phyloP scores from a whole-genome alignment of 192 early-diverging fungal species.

The Entomortierella parvispora region DNA sequence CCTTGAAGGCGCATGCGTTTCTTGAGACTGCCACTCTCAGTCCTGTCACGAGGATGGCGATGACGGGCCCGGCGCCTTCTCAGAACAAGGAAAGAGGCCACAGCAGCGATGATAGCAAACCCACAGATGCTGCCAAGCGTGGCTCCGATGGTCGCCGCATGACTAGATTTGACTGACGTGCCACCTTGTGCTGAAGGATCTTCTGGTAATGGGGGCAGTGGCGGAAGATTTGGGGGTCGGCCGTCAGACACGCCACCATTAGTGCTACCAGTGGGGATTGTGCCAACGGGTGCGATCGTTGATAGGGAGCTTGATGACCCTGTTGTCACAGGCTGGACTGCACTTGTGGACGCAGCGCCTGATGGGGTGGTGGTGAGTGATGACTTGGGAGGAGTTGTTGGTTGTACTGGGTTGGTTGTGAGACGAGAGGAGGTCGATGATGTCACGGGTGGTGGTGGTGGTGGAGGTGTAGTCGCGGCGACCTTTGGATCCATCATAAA shows the following conservation, averaged over 20 bases:
- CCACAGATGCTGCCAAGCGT: constrained; percentile 20
- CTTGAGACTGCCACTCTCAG: background rate
- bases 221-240: constrained; percentile 13
- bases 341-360: background rate
- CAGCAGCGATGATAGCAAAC: constrained; percentile 5
- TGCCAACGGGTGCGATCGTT: no score
- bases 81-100: constrained; percentile 23
- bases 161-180: no score
- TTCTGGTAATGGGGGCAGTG: constrained; percentile 11
- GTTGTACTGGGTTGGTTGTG: no score
- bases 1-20: background rate
- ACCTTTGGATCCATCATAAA: constrained; percentile 22
- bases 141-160: background rate
- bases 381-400: background rate
- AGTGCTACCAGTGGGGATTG: background rate
- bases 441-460: constrained; percentile 9
- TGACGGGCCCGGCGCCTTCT: constrained; percentile 11
- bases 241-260: background rate
- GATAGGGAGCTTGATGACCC: background rate
- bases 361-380: background rate
- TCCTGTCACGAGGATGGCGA: background rate
- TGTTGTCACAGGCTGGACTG: background rate
- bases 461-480: constrained; percentile 1
- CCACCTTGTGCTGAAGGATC: background rate
- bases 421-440: background rate